A percentile compares a stretch with the other conserved stretches of the same genome.
phyloP scores from a whole-genome alignment of 495 filamentous ascomycete species.

The Talaromyces stipitatus region DNA sequence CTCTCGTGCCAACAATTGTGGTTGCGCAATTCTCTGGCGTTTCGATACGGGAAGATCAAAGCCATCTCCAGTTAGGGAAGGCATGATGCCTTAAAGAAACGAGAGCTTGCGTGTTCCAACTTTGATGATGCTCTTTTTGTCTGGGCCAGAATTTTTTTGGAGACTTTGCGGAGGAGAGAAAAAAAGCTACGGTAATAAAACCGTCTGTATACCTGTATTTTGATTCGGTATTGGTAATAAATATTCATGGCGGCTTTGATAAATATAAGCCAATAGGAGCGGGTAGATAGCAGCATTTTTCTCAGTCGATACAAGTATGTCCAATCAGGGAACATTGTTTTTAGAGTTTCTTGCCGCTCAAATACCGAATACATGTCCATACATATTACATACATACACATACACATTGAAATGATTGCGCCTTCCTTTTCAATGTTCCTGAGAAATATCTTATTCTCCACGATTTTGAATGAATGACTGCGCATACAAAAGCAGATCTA shows the following conservation, averaged over 20 bases:
- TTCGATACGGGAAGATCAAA: slow-evolving; percentile 53
- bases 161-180: background rate
- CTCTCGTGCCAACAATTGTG: slow-evolving; percentile 18
- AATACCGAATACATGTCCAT: background rate
- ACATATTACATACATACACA: too few species aligned
- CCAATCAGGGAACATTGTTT: background rate
- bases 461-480: background rate
- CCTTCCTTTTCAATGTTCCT: background rate
- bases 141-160: background rate
- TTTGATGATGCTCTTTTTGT: background rate
- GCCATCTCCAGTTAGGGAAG: slow-evolving; percentile 33
- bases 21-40: slow-evolving; percentile 50
- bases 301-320: background rate
- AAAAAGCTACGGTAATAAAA: background rate
- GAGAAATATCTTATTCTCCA: background rate
- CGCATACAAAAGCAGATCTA: background rate
- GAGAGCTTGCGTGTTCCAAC: background rate
- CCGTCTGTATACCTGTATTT: slow-evolving; percentile 1
- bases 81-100: slow-evolving; percentile 21
- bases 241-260: background rate
- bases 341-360: background rate
- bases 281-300: background rate
- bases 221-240: slow-evolving; percentile 1
- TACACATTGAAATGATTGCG: background rate
- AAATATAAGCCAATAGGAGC: background rate